Percentiles rank a stretch among this genome's conserved stretches.
Evolutionary conservation across 805 yeast species (phyloP).

Genomic region (Candida khao-thaluensis): DNA sequence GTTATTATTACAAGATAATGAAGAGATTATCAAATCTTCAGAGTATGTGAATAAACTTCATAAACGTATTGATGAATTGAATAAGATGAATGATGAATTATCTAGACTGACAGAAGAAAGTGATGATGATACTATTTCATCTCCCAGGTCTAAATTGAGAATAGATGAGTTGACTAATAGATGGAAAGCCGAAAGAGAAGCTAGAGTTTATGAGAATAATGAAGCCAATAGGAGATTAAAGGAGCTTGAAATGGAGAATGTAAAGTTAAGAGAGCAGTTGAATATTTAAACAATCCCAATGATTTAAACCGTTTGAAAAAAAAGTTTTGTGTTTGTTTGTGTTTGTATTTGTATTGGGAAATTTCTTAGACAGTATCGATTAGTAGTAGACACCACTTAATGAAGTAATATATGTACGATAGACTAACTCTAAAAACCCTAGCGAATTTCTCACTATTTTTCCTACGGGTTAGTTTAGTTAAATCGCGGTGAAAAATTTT

Average conservation of each 20-base stretch:
- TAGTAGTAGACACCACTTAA: no score
- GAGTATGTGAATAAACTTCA: constrained; percentile 25
- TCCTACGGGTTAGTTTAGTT: no score
- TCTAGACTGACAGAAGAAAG: constrained; percentile 11
- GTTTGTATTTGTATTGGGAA: no score
- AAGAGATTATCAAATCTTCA: constrained; percentile 17
- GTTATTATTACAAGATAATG: constrained; percentile 36
- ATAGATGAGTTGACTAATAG: constrained; percentile 60
- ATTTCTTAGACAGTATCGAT: no score
- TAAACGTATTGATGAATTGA: constrained; percentile 28
- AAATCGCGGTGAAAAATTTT: constrained; percentile 17
- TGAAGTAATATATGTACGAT: no score
- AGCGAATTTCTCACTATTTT: no score
- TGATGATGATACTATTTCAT: constrained; percentile 10
- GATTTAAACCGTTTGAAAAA: no score
- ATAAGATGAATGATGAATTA: constrained; percentile 22
- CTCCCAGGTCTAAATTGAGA: constrained; percentile 36
- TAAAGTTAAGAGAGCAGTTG: constrained; percentile 25
- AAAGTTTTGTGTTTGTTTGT: no score
- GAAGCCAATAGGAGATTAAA: constrained; percentile 52
- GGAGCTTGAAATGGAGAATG: constrained; percentile 58
- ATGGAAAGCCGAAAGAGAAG: constrained; percentile 72
- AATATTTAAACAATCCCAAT: no score
- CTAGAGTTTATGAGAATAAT: constrained; percentile 58
- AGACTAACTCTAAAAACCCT: no score